Base-by-base conservation (phyloP, 768 basidiomycete genomes). In the Pisolithus microcarpus region DNA sequence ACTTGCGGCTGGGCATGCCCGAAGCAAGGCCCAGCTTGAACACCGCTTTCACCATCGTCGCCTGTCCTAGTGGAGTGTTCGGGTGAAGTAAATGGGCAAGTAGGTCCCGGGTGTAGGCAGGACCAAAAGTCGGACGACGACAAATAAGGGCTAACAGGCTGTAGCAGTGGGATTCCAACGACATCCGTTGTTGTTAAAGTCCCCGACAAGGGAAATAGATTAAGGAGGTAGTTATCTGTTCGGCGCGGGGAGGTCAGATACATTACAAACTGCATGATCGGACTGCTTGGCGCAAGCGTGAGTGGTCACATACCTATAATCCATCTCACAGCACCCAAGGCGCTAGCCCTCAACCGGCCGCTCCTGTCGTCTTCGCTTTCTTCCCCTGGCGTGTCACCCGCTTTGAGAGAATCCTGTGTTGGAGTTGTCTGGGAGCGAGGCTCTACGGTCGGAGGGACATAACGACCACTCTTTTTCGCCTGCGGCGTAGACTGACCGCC, bases 1-100 rank as follows among this genome's bases (percentile, higher is more conserved):
- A 91, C 84, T 38, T 73, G 75, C 3, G 90, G 87, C 57, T 92
- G 88, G 2, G 65, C 72, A 31, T 69, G 72, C 1, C 88, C 89
- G 54, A 86, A 65, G 11, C 56, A 51, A n/a, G 36, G 45, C 1
- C 21, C 19, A 10, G 60, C 55, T 10, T 58, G 60, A 4, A 57
- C 51, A 46, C 60, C 61, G 8, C 15, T 2, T 16, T 40, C 53
- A 8, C 80, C 44, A 69, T 67, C 45, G 74, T 72, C 5, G 73
- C 53, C 2, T 21, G 4, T 46, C 9, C 19, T 37, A 13, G 31
- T 11, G 36, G 45, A 46, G 11, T 13, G 3, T 18, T 31, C 45
- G 23, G 45, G 8, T 4, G 18, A 21, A 19, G 45, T 36, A 21
- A 34, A 46, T 68, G 68, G 13, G 67, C 64, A 61, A 75, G 79